phyloP scores from a whole-genome alignment of 192 early-diverging fungal genomes.

The Spizellomyces punctatus region DNA sequence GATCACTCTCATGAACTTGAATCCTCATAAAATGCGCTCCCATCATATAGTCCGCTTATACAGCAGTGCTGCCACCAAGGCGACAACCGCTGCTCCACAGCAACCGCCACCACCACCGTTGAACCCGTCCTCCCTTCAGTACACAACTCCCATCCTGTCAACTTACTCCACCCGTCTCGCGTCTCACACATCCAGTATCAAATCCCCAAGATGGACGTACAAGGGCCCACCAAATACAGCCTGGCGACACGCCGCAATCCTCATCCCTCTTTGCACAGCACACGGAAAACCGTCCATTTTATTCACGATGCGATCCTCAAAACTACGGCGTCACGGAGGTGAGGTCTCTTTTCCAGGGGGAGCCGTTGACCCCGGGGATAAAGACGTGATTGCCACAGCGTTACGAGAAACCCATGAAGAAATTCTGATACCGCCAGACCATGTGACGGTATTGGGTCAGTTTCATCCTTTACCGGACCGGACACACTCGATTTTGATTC shows the following conservation, averaged over 20 bases:
- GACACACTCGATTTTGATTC: slow-evolving; percentile 28
- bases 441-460: slow-evolving; percentile 63
- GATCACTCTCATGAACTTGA: too few species aligned
- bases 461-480: slow-evolving; percentile 53
- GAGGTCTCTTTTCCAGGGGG: slow-evolving; percentile 64
- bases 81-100: too few species aligned
- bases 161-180: background rate
- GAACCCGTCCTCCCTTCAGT: background rate
- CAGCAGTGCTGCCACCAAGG: too few species aligned
- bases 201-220: slow-evolving; percentile 7
- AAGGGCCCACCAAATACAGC: slow-evolving; percentile 16
- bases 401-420: slow-evolving; percentile 84
- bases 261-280: slow-evolving; percentile 65
- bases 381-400: slow-evolving; percentile 61
- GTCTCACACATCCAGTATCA: background rate
- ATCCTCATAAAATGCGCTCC: too few species aligned
- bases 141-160: background rate
- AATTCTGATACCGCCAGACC: slow-evolving; percentile 51
- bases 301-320: slow-evolving; percentile 72
- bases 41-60: too few species aligned
- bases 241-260: slow-evolving; percentile 31
- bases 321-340: slow-evolving; percentile 72
- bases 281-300: slow-evolving; percentile 67
- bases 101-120: background rate
- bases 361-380: slow-evolving; percentile 55